Evolutionary conservation across 192 early-diverging fungal genomes (phyloP), one percentile per base, ranked within the genome.

Genomic region (Podila clonocystis): DNA sequence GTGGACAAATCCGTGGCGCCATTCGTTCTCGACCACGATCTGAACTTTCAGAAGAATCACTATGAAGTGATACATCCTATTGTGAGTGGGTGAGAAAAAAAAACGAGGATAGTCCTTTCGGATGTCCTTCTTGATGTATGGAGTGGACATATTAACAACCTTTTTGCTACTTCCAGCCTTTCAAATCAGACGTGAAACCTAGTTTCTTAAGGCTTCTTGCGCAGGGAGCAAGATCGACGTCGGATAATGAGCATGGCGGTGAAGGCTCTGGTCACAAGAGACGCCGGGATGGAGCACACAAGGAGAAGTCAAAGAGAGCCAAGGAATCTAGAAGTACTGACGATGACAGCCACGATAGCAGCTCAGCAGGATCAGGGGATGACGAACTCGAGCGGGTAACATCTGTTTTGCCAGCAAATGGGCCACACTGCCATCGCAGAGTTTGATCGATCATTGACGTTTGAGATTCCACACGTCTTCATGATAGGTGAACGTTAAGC

Each of bases 11-110:
- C 74, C 0, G 65, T 83, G 19, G 45, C 70, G 28, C 87, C 87
- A 0, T 67, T 82, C 60, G 71, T 78, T 4, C 61, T 90, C 17
- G 62, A 83, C 24, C 86, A 87, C 67, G 89, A 90, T 68, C 75
- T 90, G 26, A 86, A 90, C 74, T 90, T 90, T 67, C 75, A 75
- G 62, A 72, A 84, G 38, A 55, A 82, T 45, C 76, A 80, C 28
- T 90, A 89, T 62, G 84, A 84, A 38, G 73, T 82, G 2, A 38
- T 66, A 20, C 82, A 86, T 34, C 83, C 52, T 58, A 49, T 87
- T 57, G 87, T 87, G 82, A 68, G 75, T 30, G 31, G 58, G 36
- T 63, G 31, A 15, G 41, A 60, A 62, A 67, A 31, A 38, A 6
- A 68, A 15, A 26, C 20, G 62, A 20, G 36, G 22, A 19, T 55